Percentiles rank a stretch among this genome's conserved stretches.
phyloP scores from a whole-genome alignment of 495 filamentous ascomycete species.

The Penicillium waksmanii region DNA sequence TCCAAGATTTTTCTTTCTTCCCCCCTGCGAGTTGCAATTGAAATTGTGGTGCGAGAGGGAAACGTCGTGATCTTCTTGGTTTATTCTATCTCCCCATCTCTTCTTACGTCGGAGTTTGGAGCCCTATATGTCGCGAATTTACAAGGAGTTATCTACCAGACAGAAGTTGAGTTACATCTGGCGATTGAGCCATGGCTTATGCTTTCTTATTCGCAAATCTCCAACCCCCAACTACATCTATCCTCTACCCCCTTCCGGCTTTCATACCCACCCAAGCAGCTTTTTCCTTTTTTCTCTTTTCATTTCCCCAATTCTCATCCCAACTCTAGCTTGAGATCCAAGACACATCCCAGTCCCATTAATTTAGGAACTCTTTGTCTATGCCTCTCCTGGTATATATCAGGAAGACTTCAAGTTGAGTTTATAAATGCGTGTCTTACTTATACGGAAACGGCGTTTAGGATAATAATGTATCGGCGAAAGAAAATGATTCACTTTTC shows the following conservation, averaged over 20 bases:
- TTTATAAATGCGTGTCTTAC: background rate
- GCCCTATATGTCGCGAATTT: background rate
- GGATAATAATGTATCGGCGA: background rate
- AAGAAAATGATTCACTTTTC: too few relatives aligned
- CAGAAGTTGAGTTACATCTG: background rate
- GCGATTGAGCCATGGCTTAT: background rate
- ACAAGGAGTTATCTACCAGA: background rate
- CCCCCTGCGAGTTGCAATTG: background rate
- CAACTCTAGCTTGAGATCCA: slow-evolving; percentile 24
- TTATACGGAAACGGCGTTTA: background rate
- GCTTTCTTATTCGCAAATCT: background rate
- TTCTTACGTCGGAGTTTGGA: background rate
- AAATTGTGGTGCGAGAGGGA: background rate
- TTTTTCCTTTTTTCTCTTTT: slow-evolving; percentile 11
- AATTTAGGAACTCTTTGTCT: slow-evolving; percentile 18
- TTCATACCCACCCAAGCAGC: slow-evolving; percentile 1
- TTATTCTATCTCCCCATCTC: background rate
- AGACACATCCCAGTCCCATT: slow-evolving; percentile 6
- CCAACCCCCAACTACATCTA: background rate
- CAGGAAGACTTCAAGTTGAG: slow-evolving; percentile 16
- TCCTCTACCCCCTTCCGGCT: background rate
- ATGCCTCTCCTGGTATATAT: slow-evolving; percentile 4
- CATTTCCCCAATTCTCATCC: slow-evolving; percentile 2
- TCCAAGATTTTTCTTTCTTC: background rate
- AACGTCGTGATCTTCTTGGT: background rate